phyloP scores from a whole-genome alignment of 1,284 basidiomycete genomes.

The Ceratobasidium sp. region DNA sequence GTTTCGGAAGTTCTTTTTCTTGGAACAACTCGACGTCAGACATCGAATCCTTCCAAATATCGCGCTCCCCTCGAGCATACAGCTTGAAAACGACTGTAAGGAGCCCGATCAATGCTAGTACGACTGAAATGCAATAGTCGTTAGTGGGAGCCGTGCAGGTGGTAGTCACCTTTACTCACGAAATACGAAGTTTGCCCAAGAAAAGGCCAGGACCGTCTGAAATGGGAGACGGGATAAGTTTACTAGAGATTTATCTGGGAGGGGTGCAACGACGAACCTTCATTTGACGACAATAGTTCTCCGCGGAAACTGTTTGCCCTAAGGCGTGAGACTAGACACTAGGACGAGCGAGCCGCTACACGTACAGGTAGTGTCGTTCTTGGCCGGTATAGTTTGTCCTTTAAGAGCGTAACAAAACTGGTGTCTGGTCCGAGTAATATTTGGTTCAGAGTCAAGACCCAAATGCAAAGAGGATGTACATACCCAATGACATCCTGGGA shows the following conservation, averaged over 20 bases:
- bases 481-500: slow-evolving; percentile 72
- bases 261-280: slow-evolving; percentile 58
- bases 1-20: slow-evolving; percentile 52
- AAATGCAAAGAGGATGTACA: slow-evolving; percentile 68
- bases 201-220: slow-evolving; percentile 64
- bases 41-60: slow-evolving; percentile 66
- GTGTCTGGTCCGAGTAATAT: not conserved
- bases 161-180: slow-evolving; percentile 55
- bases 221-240: not conserved
- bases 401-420: slow-evolving; percentile 37
- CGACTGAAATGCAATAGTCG: slow-evolving; percentile 55
- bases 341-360: slow-evolving; percentile 45
- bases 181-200: slow-evolving; percentile 74
- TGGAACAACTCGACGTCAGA: slow-evolving; percentile 67
- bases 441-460: slow-evolving; percentile 51
- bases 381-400: slow-evolving; percentile 63
- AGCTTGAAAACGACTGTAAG: slow-evolving; percentile 62
- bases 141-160: slow-evolving; percentile 32
- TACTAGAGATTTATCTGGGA: not conserved
- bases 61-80: slow-evolving; percentile 60
- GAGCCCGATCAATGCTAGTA: slow-evolving; percentile 62
- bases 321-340: not conserved
- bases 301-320: slow-evolving; percentile 64
- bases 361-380: slow-evolving; percentile 67
- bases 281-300: slow-evolving; percentile 78